phyloP scores from a whole-genome alignment of 345 rosid genomes.

The Sapria himalayana region DNA sequence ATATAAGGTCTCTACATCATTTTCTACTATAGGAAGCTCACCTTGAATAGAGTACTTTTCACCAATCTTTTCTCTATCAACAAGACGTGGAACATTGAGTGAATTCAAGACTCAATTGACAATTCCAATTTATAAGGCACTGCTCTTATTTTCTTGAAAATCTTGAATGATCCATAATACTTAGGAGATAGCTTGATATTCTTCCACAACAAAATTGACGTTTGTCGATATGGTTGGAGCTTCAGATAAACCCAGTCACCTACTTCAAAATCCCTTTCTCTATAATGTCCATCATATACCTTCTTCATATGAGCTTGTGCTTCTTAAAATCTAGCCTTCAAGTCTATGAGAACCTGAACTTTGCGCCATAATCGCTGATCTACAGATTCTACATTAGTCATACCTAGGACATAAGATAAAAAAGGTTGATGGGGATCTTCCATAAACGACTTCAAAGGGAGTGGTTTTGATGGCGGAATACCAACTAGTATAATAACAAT shows the following conservation, averaged over 20 bases:
- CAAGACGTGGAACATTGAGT: background rate
- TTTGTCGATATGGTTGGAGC: background rate
- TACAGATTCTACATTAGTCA: background rate
- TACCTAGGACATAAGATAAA: background rate
- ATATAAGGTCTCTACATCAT: background rate
- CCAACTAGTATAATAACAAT: background rate
- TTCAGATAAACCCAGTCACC: constrained; percentile 2
- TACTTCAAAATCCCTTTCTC: background rate
- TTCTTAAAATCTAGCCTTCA: background rate
- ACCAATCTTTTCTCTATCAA: background rate
- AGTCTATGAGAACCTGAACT: background rate
- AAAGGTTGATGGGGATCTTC: background rate
- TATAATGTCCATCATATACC: background rate
- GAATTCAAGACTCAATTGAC: background rate
- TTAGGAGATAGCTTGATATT: background rate
- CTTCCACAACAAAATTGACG: background rate
- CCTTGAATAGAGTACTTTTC: background rate
- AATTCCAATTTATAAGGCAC: background rate
- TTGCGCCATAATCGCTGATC: background rate
- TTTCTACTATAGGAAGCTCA: background rate
- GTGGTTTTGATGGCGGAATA: background rate
- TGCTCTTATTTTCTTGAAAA: background rate
- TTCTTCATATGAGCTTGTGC: background rate
- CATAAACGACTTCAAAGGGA: background rate
- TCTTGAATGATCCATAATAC: constrained; percentile 3